Percentiles rank a stretch among this genome's conserved stretches.
These are phyloP conservation scores for Phtheirospermum japonicum DNA, from an alignment of 257 asterid species.

Conservation along the genomic window DNA sequence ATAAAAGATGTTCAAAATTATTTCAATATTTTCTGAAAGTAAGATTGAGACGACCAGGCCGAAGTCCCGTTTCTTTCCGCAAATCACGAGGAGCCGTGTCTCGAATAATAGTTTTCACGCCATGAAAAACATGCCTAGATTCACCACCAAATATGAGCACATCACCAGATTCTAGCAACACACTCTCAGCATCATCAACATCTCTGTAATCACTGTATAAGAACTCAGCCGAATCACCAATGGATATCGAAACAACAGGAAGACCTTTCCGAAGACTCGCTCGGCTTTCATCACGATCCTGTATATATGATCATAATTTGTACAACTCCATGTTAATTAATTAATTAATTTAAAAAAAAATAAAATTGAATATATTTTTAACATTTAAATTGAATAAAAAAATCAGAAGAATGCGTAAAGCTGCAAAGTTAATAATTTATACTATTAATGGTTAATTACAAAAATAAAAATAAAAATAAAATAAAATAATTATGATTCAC, in stretches of 20 bases:
- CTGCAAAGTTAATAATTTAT: no score
- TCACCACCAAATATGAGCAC: constrained; percentile 66
- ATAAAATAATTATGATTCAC: not conserved
- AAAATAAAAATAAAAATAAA: not conserved
- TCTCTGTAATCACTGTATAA: constrained; percentile 53
- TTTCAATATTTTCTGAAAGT: constrained; percentile 48
- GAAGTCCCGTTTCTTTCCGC: constrained; percentile 33
- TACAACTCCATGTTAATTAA: no score
- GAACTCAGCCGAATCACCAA: constrained; percentile 74
- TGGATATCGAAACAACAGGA: constrained; percentile 61
- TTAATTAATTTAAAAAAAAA: no score
- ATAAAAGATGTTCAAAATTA: not conserved
- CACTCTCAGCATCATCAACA: constrained; percentile 38
- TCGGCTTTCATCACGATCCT: constrained; percentile 64
- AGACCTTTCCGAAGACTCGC: constrained; percentile 46
- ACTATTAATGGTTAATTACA: not conserved
- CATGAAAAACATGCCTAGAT: constrained; percentile 62
- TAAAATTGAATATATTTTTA: no score
- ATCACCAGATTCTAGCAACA: constrained; percentile 55
- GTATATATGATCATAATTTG: no score
- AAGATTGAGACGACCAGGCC: constrained; percentile 76
- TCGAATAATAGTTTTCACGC: constrained; percentile 44
- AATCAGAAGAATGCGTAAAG: no score
- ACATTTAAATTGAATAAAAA: no score
- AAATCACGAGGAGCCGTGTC: constrained; percentile 46